Evolutionary conservation across 129 eudicot genomes (phyloP).

Genomic region (Logfia minima): DNA sequence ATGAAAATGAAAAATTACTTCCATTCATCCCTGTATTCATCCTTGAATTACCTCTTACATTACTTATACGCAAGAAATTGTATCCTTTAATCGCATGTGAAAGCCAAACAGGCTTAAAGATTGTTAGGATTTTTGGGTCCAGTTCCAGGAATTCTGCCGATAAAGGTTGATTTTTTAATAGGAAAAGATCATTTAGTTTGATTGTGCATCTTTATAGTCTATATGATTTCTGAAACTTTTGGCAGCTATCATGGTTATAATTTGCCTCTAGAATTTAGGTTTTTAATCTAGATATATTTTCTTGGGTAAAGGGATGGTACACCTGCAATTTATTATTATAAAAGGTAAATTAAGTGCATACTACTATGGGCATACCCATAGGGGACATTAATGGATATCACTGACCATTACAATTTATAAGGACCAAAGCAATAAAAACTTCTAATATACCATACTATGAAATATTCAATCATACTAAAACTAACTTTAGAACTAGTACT

Average conservation of each 20-base stretch:
- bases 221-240: slow-evolving; percentile 6
- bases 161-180: not conserved
- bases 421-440: too few species aligned
- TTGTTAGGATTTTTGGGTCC: not conserved
- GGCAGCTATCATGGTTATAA: not conserved
- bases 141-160: not conserved
- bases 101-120: not conserved
- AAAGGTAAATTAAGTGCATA: too few species aligned
- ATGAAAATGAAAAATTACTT: not conserved
- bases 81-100: not conserved
- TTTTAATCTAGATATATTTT: not conserved
- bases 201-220: not conserved
- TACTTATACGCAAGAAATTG: not conserved
- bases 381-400: too few species aligned
- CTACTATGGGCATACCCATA: too few species aligned
- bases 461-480: too few species aligned
- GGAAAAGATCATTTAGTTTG: not conserved
- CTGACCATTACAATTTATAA: too few species aligned
- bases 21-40: not conserved
- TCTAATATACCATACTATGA: too few species aligned
- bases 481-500: too few species aligned
- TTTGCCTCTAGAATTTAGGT: not conserved
- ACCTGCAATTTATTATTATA: too few species aligned
- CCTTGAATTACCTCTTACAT: not conserved
- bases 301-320: not conserved